Evolutionary conservation across 768 basidiomycete genomes (phyloP).

Genomic region (Mycena sanguinolenta): DNA sequence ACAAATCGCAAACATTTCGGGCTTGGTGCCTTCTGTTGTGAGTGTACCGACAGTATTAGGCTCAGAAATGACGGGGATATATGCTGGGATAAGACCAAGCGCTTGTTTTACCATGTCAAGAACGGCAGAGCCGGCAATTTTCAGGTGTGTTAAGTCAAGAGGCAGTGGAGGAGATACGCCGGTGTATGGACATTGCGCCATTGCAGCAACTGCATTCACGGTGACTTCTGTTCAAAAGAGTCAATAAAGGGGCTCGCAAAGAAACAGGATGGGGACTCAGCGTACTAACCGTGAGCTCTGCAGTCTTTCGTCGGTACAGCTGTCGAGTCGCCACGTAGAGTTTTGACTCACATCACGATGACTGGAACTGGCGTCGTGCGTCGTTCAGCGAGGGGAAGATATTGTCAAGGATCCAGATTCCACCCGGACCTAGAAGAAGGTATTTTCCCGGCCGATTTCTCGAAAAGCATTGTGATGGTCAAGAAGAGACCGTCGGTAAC

Average conservation of each 20-base stretch:
- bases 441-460: conserved; percentile 43
- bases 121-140: conserved; percentile 37
- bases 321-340: too few relatives aligned
- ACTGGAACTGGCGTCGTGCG: conserved; percentile 37
- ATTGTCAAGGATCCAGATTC: conserved; percentile 52
- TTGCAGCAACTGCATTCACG: conserved; percentile 45
- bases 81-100: conserved; percentile 43
- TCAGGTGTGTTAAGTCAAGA: conserved; percentile 34
- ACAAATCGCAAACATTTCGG: conserved; percentile 38
- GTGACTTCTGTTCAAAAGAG: conserved; percentile 30
- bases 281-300: conserved; percentile 52
- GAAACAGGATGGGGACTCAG: conserved; percentile 29
- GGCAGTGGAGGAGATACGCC: conserved; percentile 33
- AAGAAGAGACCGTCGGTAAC: not conserved
- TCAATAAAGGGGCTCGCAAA: not conserved
- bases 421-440: conserved; percentile 48
- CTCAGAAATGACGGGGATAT: conserved; percentile 45
- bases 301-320: not conserved
- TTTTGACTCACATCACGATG: conserved; percentile 45
- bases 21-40: conserved; percentile 36
- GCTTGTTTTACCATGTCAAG: conserved; percentile 44
- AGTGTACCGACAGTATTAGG: conserved; percentile 47
- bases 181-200: conserved; percentile 52
- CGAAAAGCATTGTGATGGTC: conserved; percentile 29
- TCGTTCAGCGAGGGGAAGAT: conserved; percentile 39